These are phyloP conservation scores for Phytopythium sindhum DNA, from an alignment of 352 stramenopile species.

Conservation along the genomic window DNA sequence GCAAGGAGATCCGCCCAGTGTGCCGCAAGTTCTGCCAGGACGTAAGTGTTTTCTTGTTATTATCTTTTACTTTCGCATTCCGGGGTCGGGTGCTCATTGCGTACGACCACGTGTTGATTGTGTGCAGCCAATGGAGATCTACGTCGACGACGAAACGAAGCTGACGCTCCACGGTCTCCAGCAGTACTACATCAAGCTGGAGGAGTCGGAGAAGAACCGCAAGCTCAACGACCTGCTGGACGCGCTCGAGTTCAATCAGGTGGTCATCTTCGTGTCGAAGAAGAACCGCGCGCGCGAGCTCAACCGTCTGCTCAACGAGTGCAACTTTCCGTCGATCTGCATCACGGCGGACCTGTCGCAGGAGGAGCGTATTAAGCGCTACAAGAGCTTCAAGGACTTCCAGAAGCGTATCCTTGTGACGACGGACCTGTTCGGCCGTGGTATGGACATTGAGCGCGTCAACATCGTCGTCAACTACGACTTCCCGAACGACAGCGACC, in stretches of 20 bases:
- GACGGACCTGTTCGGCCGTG: conserved; percentile 99
- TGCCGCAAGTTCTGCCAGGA: conserved; percentile 99
- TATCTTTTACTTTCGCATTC: background rate
- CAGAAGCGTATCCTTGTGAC: conserved; percentile 99
- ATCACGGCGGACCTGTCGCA: conserved; percentile 98
- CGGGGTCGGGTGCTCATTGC: background rate
- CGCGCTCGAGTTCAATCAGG: conserved; percentile 99
- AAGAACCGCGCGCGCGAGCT: conserved; percentile 96
- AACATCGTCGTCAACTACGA: conserved; percentile 99
- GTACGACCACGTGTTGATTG: background rate
- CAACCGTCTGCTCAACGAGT: conserved; percentile 98
- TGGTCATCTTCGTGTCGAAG: conserved; percentile 98
- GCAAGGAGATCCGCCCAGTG: conserved; percentile 98
- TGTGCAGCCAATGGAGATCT: conserved; percentile 97
- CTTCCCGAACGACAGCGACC: conserved; percentile 97
- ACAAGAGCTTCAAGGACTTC: conserved; percentile 99
- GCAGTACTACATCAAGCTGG: conserved; percentile 99
- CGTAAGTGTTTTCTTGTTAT: conserved; percentile 45
- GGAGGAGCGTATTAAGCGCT: conserved; percentile 97
- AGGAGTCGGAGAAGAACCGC: conserved; percentile 99
- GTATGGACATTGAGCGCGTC: conserved; percentile 99
- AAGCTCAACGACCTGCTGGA: conserved; percentile 99
- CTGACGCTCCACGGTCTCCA: conserved; percentile 99
- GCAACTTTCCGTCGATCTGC: conserved; percentile 99
- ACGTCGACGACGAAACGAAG: conserved; percentile 99